phyloP scores from a whole-genome alignment of 495 filamentous ascomycete species.

The Podospora comata region DNA sequence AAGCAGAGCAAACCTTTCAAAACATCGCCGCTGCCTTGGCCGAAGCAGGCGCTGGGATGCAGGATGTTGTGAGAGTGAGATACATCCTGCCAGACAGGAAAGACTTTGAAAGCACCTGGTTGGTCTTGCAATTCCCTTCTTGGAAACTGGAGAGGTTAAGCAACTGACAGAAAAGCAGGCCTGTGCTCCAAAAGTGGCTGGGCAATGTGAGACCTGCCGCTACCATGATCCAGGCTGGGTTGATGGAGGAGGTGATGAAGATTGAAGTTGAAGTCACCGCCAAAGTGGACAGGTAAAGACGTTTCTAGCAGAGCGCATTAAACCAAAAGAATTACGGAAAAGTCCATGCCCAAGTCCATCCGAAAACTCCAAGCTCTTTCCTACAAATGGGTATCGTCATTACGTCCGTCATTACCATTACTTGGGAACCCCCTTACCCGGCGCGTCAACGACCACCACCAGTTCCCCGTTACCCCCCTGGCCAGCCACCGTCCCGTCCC shows the following conservation, averaged over 20 bases:
- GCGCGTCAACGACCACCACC: not conserved
- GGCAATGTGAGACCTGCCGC: constrained; percentile 39
- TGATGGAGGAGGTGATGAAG: constrained; percentile 43
- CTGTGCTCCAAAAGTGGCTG: constrained; percentile 37
- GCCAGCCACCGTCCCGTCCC: not conserved
- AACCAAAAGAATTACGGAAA: not conserved
- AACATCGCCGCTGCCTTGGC: constrained; percentile 36
- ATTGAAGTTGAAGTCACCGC: constrained; percentile 46
- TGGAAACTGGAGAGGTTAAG: no score
- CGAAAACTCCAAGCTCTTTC: not conserved
- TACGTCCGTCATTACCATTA: not conserved
- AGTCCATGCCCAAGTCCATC: not conserved
- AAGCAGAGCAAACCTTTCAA: constrained; percentile 36
- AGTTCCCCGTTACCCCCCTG: not conserved
- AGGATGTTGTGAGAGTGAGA: constrained; percentile 38
- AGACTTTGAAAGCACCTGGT: constrained; percentile 34
- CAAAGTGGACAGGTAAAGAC: constrained; percentile 12
- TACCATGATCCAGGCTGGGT: constrained; percentile 40
- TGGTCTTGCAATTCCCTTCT: not conserved
- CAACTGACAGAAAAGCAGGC: constrained; percentile 16
- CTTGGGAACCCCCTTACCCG: not conserved
- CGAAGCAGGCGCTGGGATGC: constrained; percentile 30
- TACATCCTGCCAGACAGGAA: constrained; percentile 38
- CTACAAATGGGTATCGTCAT: not conserved
- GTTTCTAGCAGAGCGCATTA: not conserved